Conservation (phyloP, 2,329 filamentous ascomycete genomes). For the Cladosporium colombiae region DNA sequence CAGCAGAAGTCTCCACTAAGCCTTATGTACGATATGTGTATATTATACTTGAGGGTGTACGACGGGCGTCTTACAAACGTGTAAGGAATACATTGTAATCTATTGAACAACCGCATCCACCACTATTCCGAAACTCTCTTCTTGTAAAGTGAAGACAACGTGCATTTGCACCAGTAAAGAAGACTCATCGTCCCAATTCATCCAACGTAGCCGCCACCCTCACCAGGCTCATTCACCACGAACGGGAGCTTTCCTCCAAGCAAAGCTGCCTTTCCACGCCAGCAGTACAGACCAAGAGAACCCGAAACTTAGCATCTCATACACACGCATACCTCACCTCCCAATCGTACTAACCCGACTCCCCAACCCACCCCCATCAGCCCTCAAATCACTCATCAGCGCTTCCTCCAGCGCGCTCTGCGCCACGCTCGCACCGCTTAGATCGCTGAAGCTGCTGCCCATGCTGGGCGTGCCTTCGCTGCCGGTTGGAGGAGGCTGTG, state of each 20-base stretch:
- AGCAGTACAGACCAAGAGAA: no score
- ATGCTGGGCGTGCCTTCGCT: constrained; percentile 77
- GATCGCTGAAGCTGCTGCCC: constrained; percentile 83
- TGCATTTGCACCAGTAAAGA: no score
- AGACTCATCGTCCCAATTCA: neutral
- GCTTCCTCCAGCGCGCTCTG: constrained; percentile 80
- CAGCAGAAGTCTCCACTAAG: constrained; percentile 7
- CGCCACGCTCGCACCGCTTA: constrained; percentile 80
- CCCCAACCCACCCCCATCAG: constrained; percentile 41
- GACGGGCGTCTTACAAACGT: neutral
- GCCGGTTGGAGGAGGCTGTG: constrained; percentile 22
- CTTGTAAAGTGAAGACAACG: no score
- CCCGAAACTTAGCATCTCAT: neutral
- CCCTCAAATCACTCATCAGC: constrained; percentile 69
- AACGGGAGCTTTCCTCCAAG: no score
- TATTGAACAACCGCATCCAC: neutral
- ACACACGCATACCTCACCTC: neutral
- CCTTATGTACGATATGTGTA: constrained; percentile 17
- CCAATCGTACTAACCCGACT: constrained; percentile 60
- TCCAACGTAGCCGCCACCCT: neutral
- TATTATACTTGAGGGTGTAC: neutral
- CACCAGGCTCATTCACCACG: no score
- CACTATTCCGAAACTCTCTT: neutral
- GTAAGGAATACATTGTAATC: neutral
- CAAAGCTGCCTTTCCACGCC: no score